phyloP scores from a whole-genome alignment of 1,139 yeast species.

The Geotrichum klebahnii region DNA sequence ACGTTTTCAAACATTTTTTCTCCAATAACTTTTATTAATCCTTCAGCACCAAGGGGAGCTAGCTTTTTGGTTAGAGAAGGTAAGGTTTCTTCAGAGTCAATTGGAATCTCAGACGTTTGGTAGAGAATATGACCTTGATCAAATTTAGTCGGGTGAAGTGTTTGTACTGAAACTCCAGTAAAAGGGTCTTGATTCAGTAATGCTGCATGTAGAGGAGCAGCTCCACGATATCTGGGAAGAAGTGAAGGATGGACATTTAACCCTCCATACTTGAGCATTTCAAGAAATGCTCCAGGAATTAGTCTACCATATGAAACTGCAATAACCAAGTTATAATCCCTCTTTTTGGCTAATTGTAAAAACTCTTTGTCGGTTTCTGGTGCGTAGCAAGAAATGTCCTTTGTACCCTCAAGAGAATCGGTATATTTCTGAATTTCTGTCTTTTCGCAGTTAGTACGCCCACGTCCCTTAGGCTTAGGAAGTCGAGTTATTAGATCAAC shows the following conservation, averaged over 20 bases:
- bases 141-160: conserved; percentile 80
- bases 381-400: conserved; percentile 28
- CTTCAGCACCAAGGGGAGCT: conserved; percentile 56
- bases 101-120: conserved; percentile 23
- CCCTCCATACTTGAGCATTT: conserved; percentile 56
- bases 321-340: conserved; percentile 57
- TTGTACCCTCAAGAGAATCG: conserved; percentile 56
- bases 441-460: conserved; percentile 46
- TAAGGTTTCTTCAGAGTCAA: conserved; percentile 45
- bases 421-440: conserved; percentile 51
- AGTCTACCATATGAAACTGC: conserved; percentile 88
- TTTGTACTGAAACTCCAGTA: conserved; percentile 88
- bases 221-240: conserved; percentile 77
- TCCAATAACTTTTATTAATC: conserved; percentile 50
- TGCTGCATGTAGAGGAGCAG: conserved; percentile 85
- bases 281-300: conserved; percentile 61
- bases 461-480: conserved; percentile 71
- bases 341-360: conserved; percentile 32
- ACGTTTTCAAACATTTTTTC: conserved; percentile 36
- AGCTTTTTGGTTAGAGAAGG: conserved; percentile 46
- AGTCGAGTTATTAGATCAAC: conserved; percentile 64
- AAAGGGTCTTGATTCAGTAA: conserved; percentile 55
- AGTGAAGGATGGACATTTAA: conserved; percentile 90
- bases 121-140: conserved; percentile 68
- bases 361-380: conserved; percentile 45